Evolutionary conservation across 2,329 filamentous ascomycete genomes (phyloP).

Genomic region (Apiospora saccharicola): DNA sequence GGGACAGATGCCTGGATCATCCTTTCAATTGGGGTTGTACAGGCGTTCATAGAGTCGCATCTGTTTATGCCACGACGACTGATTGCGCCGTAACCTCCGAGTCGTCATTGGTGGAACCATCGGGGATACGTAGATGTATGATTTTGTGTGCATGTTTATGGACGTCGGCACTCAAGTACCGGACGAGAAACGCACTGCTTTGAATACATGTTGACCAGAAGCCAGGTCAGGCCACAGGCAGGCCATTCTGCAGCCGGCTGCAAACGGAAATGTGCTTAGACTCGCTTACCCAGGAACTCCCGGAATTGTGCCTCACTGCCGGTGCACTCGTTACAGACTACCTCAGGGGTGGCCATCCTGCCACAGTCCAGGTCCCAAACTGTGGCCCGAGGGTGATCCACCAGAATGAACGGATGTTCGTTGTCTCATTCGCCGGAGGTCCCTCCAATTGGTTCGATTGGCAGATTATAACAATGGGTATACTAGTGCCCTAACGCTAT

Average conservation of each 20-base stretch:
- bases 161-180: not conserved
- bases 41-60: not conserved
- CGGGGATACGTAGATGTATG: not conserved
- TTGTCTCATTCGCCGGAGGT: not conserved
- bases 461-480: not conserved
- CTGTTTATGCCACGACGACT: not conserved
- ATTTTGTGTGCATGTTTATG: not conserved
- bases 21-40: not conserved
- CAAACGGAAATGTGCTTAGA: not conserved
- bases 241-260: not conserved
- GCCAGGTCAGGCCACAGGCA: not conserved
- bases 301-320: slow-evolving; percentile 17
- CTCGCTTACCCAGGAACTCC: not conserved
- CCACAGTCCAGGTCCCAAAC: slow-evolving; percentile 8
- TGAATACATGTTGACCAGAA: not conserved
- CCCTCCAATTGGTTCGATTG: not conserved
- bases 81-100: not conserved
- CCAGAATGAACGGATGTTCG: not conserved
- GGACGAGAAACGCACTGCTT: not conserved
- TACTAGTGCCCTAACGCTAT: not conserved
- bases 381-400: not conserved
- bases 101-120: not conserved
- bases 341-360: not conserved
- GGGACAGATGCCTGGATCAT: not conserved
- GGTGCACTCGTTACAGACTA: slow-evolving; percentile 8